These are phyloP conservation scores for Psidium guajava DNA, from an alignment of 345 rosid species.

Conservation along the genomic window DNA sequence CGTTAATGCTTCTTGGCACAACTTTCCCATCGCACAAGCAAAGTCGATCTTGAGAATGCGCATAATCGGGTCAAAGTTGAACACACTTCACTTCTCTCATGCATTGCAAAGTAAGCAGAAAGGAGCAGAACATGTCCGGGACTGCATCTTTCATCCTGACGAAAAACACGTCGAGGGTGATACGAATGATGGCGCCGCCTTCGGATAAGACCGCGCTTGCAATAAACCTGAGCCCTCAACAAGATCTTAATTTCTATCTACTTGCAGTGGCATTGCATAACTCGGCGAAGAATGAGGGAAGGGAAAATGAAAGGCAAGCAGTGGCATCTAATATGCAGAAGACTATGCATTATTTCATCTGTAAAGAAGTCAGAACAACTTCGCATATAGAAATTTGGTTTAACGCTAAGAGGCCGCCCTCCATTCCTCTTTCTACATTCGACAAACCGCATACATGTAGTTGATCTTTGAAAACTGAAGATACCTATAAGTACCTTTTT, in stretches of 20 bases:
- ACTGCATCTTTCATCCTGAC: neutral
- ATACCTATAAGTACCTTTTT: neutral
- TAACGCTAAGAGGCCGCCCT: neutral
- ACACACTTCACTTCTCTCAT: neutral
- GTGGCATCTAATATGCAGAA: neutral
- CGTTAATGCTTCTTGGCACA: neutral
- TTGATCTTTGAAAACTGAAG: neutral
- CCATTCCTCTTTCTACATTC: neutral
- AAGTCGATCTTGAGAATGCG: neutral
- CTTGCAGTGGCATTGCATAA: no score
- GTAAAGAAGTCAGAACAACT: neutral
- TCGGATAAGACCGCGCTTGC: neutral
- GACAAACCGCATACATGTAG: neutral
- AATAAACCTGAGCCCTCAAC: neutral
- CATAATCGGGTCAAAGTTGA: neutral
- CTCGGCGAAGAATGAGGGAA: neutral
- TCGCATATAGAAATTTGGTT: neutral
- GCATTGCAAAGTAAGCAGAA: neutral
- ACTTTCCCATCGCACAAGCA: neutral
- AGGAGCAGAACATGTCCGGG: neutral
- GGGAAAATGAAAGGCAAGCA: neutral
- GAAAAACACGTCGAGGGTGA: neutral
- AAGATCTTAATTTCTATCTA: neutral
- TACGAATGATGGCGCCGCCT: neutral
- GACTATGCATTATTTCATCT: neutral